phyloP scores from a whole-genome alignment of 2,329 filamentous ascomycete species.

The Colletotrichum costaricense region DNA sequence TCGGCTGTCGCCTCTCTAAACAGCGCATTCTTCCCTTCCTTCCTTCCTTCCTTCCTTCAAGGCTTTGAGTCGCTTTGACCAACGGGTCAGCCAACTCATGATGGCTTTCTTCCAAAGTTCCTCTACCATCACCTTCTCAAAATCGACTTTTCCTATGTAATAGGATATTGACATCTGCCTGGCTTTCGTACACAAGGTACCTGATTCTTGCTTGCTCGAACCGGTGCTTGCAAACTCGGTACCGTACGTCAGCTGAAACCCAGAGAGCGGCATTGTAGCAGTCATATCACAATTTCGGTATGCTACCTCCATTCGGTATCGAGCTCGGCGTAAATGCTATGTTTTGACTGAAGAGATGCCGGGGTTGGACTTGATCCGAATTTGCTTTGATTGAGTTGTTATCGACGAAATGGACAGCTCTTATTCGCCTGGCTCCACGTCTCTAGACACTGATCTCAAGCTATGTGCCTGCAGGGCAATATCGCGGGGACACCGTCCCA shows the following conservation, averaged over 20 bases:
- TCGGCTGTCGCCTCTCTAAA: not conserved
- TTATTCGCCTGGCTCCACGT: constrained; percentile 40
- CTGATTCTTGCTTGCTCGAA: constrained; percentile 17
- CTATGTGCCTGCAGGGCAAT: constrained; percentile 50
- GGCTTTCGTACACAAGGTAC: not conserved
- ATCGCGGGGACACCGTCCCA: constrained; percentile 40
- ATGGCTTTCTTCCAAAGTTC: not conserved
- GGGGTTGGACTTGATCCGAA: constrained; percentile 42
- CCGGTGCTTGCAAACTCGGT: constrained; percentile 5
- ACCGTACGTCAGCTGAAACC: not conserved
- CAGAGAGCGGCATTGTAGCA: constrained; percentile 29
- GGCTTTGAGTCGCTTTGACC: not conserved
- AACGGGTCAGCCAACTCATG: not conserved
- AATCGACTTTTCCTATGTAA: constrained; percentile 11
- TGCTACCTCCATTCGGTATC: constrained; percentile 44
- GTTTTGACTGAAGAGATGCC: constrained; percentile 42
- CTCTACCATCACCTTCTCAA: constrained; percentile 20
- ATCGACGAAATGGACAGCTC: constrained; percentile 50
- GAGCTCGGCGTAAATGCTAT: constrained; percentile 48
- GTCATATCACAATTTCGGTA: constrained; percentile 39
- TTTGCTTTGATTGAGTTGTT: constrained; percentile 39
- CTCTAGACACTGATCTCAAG: constrained; percentile 43
- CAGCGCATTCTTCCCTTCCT: not conserved
- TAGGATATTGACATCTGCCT: constrained; percentile 3
- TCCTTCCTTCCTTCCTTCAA: not conserved